Evolutionary conservation across 176 grass and related monocot genomes (phyloP).

Genomic region (Elymus sibiricus): DNA sequence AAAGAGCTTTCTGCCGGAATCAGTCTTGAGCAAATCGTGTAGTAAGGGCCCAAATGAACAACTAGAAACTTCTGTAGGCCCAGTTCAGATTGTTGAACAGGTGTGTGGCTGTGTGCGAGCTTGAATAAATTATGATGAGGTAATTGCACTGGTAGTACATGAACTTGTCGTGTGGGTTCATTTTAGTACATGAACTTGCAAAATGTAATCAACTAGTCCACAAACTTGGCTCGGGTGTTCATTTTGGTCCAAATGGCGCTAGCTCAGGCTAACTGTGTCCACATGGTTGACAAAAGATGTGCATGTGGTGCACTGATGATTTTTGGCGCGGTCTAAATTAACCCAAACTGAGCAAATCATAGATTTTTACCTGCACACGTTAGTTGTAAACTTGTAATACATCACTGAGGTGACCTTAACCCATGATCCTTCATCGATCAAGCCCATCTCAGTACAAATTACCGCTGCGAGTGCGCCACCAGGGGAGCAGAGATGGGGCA

Average conservation of each 20-base stretch:
- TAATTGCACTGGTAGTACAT: background rate
- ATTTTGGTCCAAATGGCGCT: background rate
- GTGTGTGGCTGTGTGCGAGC: constrained; percentile 3
- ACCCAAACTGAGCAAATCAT: background rate
- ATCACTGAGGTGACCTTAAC: background rate
- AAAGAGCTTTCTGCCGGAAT: background rate
- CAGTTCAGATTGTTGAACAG: background rate
- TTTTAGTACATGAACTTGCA: background rate
- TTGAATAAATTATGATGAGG: background rate
- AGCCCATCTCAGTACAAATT: background rate
- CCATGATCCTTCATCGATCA: background rate
- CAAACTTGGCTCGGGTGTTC: background rate
- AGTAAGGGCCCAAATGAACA: constrained; percentile 3
- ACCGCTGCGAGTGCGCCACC: background rate
- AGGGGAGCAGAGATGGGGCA: background rate
- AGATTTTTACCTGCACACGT: background rate
- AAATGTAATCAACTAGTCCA: background rate
- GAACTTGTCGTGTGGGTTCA: background rate
- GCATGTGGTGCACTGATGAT: background rate
- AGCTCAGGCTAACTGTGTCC: background rate
- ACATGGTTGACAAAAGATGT: background rate
- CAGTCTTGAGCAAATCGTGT: background rate
- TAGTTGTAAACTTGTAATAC: background rate
- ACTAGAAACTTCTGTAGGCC: background rate
- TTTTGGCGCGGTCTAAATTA: background rate